Evolutionary conservation across 768 basidiomycete genomes (phyloP), one percentile per base, ranked within the genome.

Genomic region (Rhizopogon sp.): DNA sequence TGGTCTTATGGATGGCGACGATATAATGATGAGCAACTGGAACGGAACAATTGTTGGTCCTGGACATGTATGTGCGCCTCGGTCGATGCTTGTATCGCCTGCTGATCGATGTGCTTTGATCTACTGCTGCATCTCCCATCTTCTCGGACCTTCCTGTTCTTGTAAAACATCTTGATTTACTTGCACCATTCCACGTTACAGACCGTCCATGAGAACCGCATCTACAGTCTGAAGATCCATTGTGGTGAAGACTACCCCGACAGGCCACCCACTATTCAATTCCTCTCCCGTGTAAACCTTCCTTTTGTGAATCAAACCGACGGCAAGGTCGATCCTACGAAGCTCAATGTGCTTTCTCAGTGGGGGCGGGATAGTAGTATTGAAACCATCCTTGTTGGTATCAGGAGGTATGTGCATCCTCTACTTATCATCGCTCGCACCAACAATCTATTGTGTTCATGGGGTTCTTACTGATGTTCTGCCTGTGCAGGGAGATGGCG

Each of bases 21-120:
- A 98, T 80, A 88, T 96, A 76, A 77, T 92, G 77, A 98, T 99
- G 95, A 88, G 83, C 74, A 80, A 92, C 70, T 99, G 97, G 97
- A 98, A 97, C 66, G 96, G 97, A 50, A 99, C 97, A 20, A 95
- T 99, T 76, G 93, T 99, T 58, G 97, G 97, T 8, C 97, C 97
- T 33, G 95, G 95, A 50, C 95, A 99, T 73, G 93, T 95, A 70
- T 58, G 90, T 77, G 17, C 43, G 13, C 55, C 17, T 16, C 33
- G 13, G 4, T 49, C 9, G 14, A 14, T 35, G 11, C 25, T 22
- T 5, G 8, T 49, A 49, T 49, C 47, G 20, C 20, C 17, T 35
- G 20, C 47, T 49, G 47, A 49, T 49, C 17, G 47, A 22, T 47
- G 13, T 4, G 14, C 46, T 33, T 25, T 25, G 25, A 25, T 25